Base-by-base conservation (phyloP, 2,329 filamentous ascomycete species). In the Trichoderma atrobrunneum region DNA sequence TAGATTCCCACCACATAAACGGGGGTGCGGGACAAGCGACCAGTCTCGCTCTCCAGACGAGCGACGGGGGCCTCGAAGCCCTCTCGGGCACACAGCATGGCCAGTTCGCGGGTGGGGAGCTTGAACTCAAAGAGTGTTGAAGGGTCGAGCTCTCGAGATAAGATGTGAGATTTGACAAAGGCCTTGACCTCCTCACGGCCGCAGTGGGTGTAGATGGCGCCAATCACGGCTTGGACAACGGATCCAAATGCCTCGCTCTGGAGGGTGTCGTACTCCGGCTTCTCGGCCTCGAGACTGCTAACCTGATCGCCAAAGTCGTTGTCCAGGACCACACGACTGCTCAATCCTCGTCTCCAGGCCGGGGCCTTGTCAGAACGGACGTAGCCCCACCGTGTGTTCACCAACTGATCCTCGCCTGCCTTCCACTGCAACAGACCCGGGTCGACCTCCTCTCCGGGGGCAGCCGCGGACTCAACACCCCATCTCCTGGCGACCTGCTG, bases 1-100 rank as follows among this genome's bases (percentile, higher is more conserved):
- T 92, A 99, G 74, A 99, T 95, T 72, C 95, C 96, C 16, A 99
- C 95, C 34, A 98, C 90, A 78, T 92, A 98, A 18, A 99, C 96
- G 18, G 96, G 95, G 72, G 93, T 93, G 80, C 92, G 89, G 78
- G 92, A 96, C 76, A 88, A 82, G 72, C 96, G 90, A 80, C 96
- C 96, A 4, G 96, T 98, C 85, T 99, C 96, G 77, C 91, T 93
- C 77, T 97, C 88, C 69, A 99, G 88, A 72, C 95, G 90, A 18
- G 96, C 96, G 30, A 98, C 88, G 1, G 96, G 96, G 10, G 89
- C 81, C 76, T 97, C 93, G 82, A 98, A 98, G 74, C 92, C 91
- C 84, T 99, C 96, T 73, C 96, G 87, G 7, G 90, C 91, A 83
- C 96, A 99, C 57, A 99, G 86, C 76, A 91, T 88, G 73, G 89